These are phyloP conservation scores for Sarcocystis neurona DNA, from an alignment of 169 alveolate genomes.

Conservation along the genomic window DNA sequence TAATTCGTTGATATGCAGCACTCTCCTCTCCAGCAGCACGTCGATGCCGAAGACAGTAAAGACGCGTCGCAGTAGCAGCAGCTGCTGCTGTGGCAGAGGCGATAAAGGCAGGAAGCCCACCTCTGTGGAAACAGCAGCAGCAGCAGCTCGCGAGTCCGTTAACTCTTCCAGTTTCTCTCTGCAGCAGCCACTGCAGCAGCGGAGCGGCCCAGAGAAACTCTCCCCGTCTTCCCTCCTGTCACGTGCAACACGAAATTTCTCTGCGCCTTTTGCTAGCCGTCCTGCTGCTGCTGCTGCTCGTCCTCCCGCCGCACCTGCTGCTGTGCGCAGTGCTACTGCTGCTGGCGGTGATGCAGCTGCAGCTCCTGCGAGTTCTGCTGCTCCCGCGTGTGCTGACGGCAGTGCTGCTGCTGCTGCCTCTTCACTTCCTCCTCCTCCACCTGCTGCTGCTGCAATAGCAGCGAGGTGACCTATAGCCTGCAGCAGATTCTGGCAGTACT, in stretches of 20 bases:
- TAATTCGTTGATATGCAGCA: constrained; percentile 8
- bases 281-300: constrained; percentile 8
- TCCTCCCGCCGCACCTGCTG: background rate
- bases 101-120: background rate
- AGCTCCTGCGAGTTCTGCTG: background rate
- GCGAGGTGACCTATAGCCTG: too few relatives aligned
- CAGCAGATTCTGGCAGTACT: too few relatives aligned
- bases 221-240: too few relatives aligned
- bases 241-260: too few relatives aligned
- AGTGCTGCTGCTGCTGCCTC: constrained; percentile 42
- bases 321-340: background rate
- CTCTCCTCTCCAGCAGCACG: constrained; percentile 53
- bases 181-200: constrained; percentile 33
- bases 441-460: constrained; percentile 44
- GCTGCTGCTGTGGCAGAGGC: constrained; percentile 59
- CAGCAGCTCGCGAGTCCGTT: constrained; percentile 36
- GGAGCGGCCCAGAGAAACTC: too few relatives aligned
- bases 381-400: constrained; percentile 22
- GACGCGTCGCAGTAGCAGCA: constrained; percentile 62
- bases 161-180: constrained; percentile 40
- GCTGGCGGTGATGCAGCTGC: constrained; percentile 11
- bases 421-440: background rate
- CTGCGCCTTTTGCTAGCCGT: constrained; percentile 31
- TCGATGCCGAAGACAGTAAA: constrained; percentile 50
- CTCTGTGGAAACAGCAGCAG: constrained; percentile 8